Percentiles rank a stretch among this genome's conserved stretches.
Conservation (phyloP, 345 rosid species). For the Salix udensis region DNA sequence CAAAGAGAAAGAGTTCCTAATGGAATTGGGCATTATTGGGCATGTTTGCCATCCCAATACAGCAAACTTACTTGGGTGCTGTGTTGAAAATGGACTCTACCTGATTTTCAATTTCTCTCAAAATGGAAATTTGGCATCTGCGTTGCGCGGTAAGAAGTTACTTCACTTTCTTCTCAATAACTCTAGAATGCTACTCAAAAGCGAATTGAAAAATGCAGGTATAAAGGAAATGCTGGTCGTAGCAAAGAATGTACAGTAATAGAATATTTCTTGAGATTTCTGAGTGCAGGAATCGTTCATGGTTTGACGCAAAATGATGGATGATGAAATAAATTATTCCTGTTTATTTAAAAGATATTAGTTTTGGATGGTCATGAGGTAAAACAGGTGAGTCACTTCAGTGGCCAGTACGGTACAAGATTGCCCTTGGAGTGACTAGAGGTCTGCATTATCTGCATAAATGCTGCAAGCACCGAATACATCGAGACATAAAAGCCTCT, state of each 20-base stretch:
- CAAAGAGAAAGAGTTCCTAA: constrained; percentile 84
- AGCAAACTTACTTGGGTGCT: constrained; percentile 52
- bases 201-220: background rate
- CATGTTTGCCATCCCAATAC: constrained; percentile 22
- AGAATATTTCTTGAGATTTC: background rate
- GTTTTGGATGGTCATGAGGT: constrained; percentile 25
- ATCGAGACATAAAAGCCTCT: constrained; percentile 91
- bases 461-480: constrained; percentile 80
- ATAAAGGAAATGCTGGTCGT: background rate
- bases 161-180: background rate
- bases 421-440: constrained; percentile 68
- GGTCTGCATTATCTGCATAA: constrained; percentile 91
- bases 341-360: background rate
- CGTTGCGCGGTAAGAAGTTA: constrained; percentile 57
- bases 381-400: constrained; percentile 36
- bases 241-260: background rate
- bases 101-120: constrained; percentile 75
- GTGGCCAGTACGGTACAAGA: constrained; percentile 73
- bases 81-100: constrained; percentile 80
- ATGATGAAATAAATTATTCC: background rate
- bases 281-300: background rate
- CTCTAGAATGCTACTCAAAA: background rate
- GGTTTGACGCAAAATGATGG: background rate
- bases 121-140: constrained; percentile 70
- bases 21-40: constrained; percentile 74